Evolutionary conservation across 345 rosid species (phyloP).

Genomic region (Boechera retrofracta): DNA sequence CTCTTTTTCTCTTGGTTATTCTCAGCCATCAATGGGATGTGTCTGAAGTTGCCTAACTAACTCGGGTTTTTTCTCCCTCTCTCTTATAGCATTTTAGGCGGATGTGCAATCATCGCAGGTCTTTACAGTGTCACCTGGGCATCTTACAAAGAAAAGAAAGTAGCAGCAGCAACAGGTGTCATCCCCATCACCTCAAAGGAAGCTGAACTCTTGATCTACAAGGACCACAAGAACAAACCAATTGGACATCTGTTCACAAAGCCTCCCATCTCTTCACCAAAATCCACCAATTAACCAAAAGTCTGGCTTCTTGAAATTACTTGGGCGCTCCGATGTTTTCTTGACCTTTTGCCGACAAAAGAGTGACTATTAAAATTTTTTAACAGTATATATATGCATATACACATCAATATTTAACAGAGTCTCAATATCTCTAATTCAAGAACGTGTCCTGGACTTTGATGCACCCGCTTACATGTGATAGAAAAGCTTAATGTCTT

Average conservation of each 20-base stretch:
- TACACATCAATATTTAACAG: background rate
- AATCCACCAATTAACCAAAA: constrained; percentile 47
- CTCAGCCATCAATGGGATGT: background rate
- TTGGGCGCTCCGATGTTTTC: constrained; percentile 3
- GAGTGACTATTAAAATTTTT: background rate
- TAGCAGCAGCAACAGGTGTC: constrained; percentile 25
- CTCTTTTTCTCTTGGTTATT: background rate
- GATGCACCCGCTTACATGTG: constrained; percentile 56
- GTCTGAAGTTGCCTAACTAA: constrained; percentile 17
- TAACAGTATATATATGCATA: background rate
- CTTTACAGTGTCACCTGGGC: constrained; percentile 96
- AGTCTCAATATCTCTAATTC: background rate
- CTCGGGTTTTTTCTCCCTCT: background rate
- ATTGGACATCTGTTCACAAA: constrained; percentile 55
- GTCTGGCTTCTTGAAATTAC: background rate
- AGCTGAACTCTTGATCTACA: constrained; percentile 69
- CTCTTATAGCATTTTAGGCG: constrained; percentile 70
- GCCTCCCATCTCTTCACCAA: constrained; percentile 41
- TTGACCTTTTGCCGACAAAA: background rate
- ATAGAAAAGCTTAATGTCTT: constrained; percentile 58
- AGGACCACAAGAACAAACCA: constrained; percentile 51
- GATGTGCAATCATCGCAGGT: constrained; percentile 76
- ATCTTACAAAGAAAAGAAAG: constrained; percentile 66
- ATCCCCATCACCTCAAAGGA: constrained; percentile 47
- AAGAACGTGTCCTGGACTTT: constrained; percentile 42